These are phyloP conservation scores for Mycosarcoma mackinlayi DNA, from an alignment of 1,284 basidiomycete species.

Conservation along the genomic window DNA sequence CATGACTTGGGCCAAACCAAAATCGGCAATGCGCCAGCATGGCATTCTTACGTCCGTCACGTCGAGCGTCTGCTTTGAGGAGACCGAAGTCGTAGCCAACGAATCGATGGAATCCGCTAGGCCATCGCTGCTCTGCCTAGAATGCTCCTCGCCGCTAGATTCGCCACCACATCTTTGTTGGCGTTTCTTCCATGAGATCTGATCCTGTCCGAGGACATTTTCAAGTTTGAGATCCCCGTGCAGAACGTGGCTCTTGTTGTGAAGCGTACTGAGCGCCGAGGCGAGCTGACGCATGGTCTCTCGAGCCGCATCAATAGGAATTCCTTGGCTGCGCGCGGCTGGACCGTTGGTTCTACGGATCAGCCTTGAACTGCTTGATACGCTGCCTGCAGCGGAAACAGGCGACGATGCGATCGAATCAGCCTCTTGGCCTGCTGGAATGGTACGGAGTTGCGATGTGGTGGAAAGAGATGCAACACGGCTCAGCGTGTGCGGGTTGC, in stretches of 20 bases:
- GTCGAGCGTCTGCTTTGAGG: constrained; percentile 67
- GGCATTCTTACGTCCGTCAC: constrained; percentile 68
- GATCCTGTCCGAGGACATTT: constrained; percentile 77
- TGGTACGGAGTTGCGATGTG: constrained; percentile 42
- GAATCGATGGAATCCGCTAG: constrained; percentile 30
- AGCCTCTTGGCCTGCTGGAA: constrained; percentile 39
- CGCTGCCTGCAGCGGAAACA: constrained; percentile 34
- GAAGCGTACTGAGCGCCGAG: constrained; percentile 84
- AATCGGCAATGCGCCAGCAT: constrained; percentile 75
- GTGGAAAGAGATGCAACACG: constrained; percentile 37
- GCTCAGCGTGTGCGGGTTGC: constrained; percentile 9
- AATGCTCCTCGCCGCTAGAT: constrained; percentile 10
- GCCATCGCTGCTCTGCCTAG: constrained; percentile 19
- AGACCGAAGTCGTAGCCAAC: constrained; percentile 39
- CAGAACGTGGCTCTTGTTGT: constrained; percentile 77
- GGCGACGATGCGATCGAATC: constrained; percentile 39
- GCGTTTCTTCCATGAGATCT: constrained; percentile 46
- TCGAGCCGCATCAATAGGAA: constrained; percentile 73
- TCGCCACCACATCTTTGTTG: constrained; percentile 16
- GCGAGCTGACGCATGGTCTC: constrained; percentile 92
- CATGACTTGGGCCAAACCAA: constrained; percentile 76
- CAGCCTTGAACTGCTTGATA: constrained; percentile 32
- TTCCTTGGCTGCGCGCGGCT: constrained; percentile 43
- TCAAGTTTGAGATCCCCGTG: constrained; percentile 85
- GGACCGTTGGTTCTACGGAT: constrained; percentile 35